A percentile compares a stretch with the other conserved stretches of the same genome.
Evolutionary conservation across 805 yeast species (phyloP).

Genomic region (Spencermartinsiella europaea): DNA sequence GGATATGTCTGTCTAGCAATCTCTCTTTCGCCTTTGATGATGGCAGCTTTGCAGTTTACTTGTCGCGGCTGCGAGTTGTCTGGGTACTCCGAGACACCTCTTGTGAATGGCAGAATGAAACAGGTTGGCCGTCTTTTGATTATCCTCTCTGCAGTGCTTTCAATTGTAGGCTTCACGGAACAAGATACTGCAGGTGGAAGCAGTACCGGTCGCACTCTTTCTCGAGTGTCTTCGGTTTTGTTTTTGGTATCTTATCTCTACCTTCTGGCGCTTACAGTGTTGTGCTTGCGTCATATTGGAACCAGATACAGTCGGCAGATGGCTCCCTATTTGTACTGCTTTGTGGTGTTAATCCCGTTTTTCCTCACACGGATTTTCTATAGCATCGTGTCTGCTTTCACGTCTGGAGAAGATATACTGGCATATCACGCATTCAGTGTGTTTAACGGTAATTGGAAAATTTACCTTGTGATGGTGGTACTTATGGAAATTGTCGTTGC

Average conservation of each 20-base stretch:
- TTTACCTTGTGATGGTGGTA: slow-evolving; percentile 72
- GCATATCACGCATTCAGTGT: slow-evolving; percentile 10
- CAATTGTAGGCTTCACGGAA: neutral
- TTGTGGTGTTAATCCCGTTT: slow-evolving; percentile 7
- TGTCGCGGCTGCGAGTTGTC: slow-evolving; percentile 2
- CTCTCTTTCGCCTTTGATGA: slow-evolving; percentile 14
- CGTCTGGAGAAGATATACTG: slow-evolving; percentile 4
- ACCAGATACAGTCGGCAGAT: slow-evolving; percentile 2
- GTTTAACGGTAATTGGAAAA: slow-evolving; percentile 38
- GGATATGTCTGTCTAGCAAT: slow-evolving; percentile 12
- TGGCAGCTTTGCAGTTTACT: slow-evolving; percentile 10
- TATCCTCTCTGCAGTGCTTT: neutral
- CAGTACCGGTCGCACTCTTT: neutral
- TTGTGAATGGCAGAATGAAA: neutral
- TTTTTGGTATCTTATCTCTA: slow-evolving; percentile 3
- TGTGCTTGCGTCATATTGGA: slow-evolving; percentile 1
- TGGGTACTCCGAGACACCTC: no score
- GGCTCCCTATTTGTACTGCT: slow-evolving; percentile 3
- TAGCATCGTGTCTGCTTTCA: slow-evolving; percentile 10
- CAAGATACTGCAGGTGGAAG: neutral
- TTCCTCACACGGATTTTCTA: slow-evolving; percentile 7
- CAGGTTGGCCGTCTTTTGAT: neutral
- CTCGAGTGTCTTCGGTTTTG: slow-evolving; percentile 8
- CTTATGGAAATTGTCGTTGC: slow-evolving; percentile 71
- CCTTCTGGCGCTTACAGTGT: slow-evolving; percentile 2